Percentiles rank a stretch among this genome's conserved stretches.
Conservation (phyloP, 2,329 filamentous ascomycete genomes). For the Botrytis byssoidea region DNA sequence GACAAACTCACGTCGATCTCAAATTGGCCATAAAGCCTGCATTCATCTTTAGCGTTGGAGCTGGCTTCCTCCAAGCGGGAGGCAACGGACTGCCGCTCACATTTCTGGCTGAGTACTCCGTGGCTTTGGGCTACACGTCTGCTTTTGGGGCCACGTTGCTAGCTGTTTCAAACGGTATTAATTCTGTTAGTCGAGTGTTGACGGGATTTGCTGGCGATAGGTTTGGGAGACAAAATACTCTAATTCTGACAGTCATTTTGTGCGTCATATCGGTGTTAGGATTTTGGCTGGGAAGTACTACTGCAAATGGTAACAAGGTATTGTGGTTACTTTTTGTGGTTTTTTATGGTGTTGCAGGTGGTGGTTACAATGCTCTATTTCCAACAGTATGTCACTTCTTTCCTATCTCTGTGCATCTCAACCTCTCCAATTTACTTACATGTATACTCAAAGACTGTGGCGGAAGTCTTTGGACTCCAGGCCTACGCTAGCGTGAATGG, state of each 20-base stretch:
- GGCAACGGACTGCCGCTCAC: slow-evolving; percentile 48
- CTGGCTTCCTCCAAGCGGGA: slow-evolving; percentile 45
- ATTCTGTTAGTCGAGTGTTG: slow-evolving; percentile 45
- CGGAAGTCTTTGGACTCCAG: slow-evolving; percentile 49
- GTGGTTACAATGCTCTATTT: slow-evolving; percentile 48
- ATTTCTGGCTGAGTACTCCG: slow-evolving; percentile 49
- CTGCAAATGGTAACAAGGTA: slow-evolving; percentile 33
- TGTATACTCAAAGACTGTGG: slow-evolving; percentile 38
- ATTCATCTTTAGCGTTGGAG: slow-evolving; percentile 45
- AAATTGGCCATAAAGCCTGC: slow-evolving; percentile 41
- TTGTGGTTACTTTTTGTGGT: slow-evolving; percentile 46
- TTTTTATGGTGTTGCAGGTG: slow-evolving; percentile 45
- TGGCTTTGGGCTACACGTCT: slow-evolving; percentile 44
- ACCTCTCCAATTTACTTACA: slow-evolving; percentile 4
- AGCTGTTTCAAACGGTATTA: slow-evolving; percentile 47
- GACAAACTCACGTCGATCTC: slow-evolving; percentile 43
- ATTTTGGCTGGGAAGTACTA: slow-evolving; percentile 41
- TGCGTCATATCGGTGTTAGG: slow-evolving; percentile 42
- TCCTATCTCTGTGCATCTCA: neutral
- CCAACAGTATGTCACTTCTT: slow-evolving; percentile 39
- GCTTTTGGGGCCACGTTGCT: slow-evolving; percentile 46
- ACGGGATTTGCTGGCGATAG: slow-evolving; percentile 48
- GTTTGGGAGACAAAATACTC: slow-evolving; percentile 48
- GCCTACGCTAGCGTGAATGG: slow-evolving; percentile 49
- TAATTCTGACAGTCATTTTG: slow-evolving; percentile 44